Conservation (phyloP, 176 grass and related monocot genomes). For the Triticum monococcum region DNA sequence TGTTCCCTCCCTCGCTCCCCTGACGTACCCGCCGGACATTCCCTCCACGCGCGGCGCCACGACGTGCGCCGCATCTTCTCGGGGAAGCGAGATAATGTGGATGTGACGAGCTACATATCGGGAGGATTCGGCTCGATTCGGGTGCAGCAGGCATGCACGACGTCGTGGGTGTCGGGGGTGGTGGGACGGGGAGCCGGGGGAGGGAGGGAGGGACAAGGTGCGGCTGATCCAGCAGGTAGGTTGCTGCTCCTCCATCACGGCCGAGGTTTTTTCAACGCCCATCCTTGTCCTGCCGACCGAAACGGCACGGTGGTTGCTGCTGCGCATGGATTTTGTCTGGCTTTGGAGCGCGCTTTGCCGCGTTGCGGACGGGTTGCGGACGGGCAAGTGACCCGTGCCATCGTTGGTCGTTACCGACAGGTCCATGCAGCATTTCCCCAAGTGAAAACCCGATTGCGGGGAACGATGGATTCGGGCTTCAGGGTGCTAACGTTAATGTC, state of each 20-base stretch:
- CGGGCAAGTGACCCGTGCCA: neutral
- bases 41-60: neutral
- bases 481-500: too few relatives aligned
- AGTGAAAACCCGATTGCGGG: too few relatives aligned
- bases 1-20: constrained; percentile 16
- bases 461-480: too few relatives aligned
- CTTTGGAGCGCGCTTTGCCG: neutral
- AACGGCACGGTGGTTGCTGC: neutral
- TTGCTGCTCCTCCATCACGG: neutral
- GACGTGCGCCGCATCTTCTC: constrained; percentile 46
- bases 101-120: neutral
- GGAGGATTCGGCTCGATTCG: constrained; percentile 7
- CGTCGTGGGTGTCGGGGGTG: neutral
- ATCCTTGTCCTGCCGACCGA: neutral
- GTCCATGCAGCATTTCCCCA: too few relatives aligned
- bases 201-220: neutral
- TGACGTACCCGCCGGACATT: neutral
- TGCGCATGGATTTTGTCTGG: neutral
- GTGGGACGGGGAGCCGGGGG: too few relatives aligned
- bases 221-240: neutral
- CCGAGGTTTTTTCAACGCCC: neutral
- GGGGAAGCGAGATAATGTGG: neutral
- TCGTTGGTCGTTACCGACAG: neutral
- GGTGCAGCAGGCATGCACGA: constrained; percentile 7
- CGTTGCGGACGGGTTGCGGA: neutral